Conservation (phyloP, 2,329 filamentous ascomycete species). For the Tolypocladium album region DNA sequence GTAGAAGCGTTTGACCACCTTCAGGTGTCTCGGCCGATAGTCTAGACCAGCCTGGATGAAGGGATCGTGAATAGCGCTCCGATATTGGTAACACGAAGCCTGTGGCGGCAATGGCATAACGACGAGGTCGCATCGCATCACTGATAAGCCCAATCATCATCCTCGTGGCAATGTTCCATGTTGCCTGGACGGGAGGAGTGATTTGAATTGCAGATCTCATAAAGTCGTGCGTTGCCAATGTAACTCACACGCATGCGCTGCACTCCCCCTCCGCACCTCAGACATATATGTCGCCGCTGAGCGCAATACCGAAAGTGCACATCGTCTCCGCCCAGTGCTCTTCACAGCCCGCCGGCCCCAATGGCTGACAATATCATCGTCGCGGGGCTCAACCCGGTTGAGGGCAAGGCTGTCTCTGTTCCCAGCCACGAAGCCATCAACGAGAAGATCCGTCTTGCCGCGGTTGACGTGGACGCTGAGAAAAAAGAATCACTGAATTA, state of each 20-base stretch:
- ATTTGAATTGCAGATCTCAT: background rate
- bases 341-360: background rate
- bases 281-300: background rate
- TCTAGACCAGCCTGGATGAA: background rate
- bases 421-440: background rate
- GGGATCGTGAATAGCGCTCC: background rate
- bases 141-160: background rate
- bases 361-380: background rate
- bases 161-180: background rate
- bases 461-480: background rate
- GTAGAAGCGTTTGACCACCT: background rate
- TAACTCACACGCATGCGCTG: background rate
- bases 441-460: background rate
- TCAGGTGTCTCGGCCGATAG: background rate
- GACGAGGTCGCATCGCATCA: background rate
- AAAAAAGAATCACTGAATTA: background rate
- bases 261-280: background rate
- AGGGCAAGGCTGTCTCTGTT: background rate
- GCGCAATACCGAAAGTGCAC: background rate
- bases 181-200: background rate
- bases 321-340: background rate
- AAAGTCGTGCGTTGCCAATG: background rate
- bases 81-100: background rate
- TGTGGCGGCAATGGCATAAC: background rate
- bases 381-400: background rate